Conservation (phyloP, 352 stramenopile species). For the Globisporangium heterothallicum region DNA sequence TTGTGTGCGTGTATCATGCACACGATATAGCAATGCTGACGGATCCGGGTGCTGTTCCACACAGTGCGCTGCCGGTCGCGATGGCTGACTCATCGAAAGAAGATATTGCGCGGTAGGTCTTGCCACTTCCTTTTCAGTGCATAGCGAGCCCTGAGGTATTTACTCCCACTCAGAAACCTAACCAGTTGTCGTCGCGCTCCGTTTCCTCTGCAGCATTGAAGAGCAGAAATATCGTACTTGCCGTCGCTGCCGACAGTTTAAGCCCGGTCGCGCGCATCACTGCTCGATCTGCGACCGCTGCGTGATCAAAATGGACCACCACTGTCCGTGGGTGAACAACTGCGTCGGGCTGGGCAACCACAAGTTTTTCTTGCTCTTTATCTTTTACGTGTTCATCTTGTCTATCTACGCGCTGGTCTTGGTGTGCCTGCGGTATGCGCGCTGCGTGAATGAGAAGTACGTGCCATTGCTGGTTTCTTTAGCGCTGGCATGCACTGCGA, state of each 20-base stretch:
- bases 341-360: slow-evolving; percentile 99
- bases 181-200: slow-evolving; percentile 5
- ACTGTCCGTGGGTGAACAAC: slow-evolving; percentile 99
- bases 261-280: slow-evolving; percentile 94
- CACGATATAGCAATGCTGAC: slow-evolving; percentile 97
- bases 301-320: slow-evolving; percentile 99
- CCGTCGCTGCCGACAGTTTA: slow-evolving; percentile 93
- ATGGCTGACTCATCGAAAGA: slow-evolving; percentile 72
- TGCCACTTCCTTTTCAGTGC: no score
- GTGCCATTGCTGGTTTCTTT: slow-evolving; percentile 12
- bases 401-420: slow-evolving; percentile 94
- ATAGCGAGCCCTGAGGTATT: neutral
- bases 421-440: slow-evolving; percentile 87
- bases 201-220: slow-evolving; percentile 40
- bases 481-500: neutral
- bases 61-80: slow-evolving; percentile 87
- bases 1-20: no score
- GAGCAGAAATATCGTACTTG: slow-evolving; percentile 84
- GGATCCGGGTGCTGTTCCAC: slow-evolving; percentile 95
- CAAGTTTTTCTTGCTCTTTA: slow-evolving; percentile 93
- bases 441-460: slow-evolving; percentile 81
- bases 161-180: neutral
- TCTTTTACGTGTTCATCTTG: slow-evolving; percentile 92
- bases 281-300: slow-evolving; percentile 95
- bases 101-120: slow-evolving; percentile 49